Evolutionary conservation across 2,329 filamentous ascomycete species (phyloP).

Genomic region (Pseudogymnoascus pannorum): DNA sequence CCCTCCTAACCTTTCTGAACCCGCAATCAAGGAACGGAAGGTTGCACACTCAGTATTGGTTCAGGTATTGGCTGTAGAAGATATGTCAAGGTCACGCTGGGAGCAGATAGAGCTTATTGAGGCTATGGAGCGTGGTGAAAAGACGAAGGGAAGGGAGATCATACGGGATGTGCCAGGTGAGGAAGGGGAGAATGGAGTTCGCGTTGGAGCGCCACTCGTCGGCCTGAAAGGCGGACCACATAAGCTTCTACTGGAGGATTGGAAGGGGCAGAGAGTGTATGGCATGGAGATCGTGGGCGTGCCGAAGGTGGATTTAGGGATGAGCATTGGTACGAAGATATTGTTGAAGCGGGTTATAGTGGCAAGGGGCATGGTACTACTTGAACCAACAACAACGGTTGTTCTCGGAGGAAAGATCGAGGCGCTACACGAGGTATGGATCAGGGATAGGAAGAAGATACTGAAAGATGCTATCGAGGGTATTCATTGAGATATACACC

Average conservation of each 20-base stretch:
- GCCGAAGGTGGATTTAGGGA: conserved; percentile 56
- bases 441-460: conserved; percentile 59
- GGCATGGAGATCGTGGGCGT: conserved; percentile 66
- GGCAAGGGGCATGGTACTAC: conserved; percentile 68
- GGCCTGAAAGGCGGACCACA: conserved; percentile 48
- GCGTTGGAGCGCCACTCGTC: background rate
- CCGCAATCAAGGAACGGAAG: conserved; percentile 44
- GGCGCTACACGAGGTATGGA: conserved; percentile 70
- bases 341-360: conserved; percentile 62
- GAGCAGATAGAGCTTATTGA: conserved; percentile 80
- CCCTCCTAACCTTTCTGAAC: conserved; percentile 50
- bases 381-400: conserved; percentile 61
- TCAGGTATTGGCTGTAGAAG: conserved; percentile 81
- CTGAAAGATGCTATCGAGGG: conserved; percentile 53
- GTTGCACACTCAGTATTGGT: conserved; percentile 60
- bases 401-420: conserved; percentile 87
- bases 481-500: background rate
- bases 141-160: conserved; percentile 69
- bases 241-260: conserved; percentile 77
- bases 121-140: conserved; percentile 64
- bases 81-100: conserved; percentile 73
- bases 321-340: conserved; percentile 76
- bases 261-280: conserved; percentile 58
- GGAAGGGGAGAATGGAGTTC: conserved; percentile 25
- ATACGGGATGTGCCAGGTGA: conserved; percentile 60